Evolutionary conservation across 768 basidiomycete genomes (phyloP).

Genomic region (Hortiboletus campestris): DNA sequence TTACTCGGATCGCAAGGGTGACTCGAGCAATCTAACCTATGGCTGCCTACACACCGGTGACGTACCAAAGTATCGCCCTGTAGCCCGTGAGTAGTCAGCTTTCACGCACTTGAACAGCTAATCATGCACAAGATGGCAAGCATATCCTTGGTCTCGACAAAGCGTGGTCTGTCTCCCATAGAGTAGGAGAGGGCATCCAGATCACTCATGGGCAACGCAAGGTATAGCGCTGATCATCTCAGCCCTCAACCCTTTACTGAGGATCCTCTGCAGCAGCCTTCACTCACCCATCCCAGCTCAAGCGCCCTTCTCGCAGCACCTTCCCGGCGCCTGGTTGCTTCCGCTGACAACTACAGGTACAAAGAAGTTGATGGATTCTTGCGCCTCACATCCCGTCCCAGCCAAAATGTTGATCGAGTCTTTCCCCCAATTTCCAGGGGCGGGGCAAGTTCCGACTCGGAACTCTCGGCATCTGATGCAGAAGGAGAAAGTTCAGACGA

Average conservation of each 20-base stretch:
- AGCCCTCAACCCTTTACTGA: conserved; percentile 2
- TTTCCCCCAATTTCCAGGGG: conserved; percentile 50
- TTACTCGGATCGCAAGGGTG: conserved; percentile 68
- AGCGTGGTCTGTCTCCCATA: conserved; percentile 44
- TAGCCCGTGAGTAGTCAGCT: conserved; percentile 47
- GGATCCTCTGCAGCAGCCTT: conserved; percentile 37
- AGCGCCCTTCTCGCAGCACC: conserved; percentile 52
- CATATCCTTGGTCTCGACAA: conserved; percentile 60
- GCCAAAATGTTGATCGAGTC: conserved; percentile 34
- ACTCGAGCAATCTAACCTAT: conserved; percentile 62
- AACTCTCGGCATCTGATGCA: conserved; percentile 31
- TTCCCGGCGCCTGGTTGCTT: conserved; percentile 44
- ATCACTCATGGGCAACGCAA: conserved; percentile 46
- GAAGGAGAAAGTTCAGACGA: conserved; percentile 38
- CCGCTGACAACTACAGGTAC: conserved; percentile 44
- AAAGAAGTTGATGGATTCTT: conserved; percentile 69
- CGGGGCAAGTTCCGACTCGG: conserved; percentile 33
- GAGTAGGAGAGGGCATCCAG: conserved; percentile 65
- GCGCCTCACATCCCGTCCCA: conserved; percentile 47
- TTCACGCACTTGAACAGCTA: conserved; percentile 38
- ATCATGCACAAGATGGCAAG: conserved; percentile 47
- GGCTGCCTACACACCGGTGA: conserved; percentile 62
- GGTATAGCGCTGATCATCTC: conserved; percentile 27
- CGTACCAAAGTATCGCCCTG: conserved; percentile 62
- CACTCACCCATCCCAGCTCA: conserved; percentile 56